Evolutionary conservation across 2,329 filamentous ascomycete species (phyloP), one percentile per base, ranked within the genome.

Genomic region (Colletotrichum graminicola): DNA sequence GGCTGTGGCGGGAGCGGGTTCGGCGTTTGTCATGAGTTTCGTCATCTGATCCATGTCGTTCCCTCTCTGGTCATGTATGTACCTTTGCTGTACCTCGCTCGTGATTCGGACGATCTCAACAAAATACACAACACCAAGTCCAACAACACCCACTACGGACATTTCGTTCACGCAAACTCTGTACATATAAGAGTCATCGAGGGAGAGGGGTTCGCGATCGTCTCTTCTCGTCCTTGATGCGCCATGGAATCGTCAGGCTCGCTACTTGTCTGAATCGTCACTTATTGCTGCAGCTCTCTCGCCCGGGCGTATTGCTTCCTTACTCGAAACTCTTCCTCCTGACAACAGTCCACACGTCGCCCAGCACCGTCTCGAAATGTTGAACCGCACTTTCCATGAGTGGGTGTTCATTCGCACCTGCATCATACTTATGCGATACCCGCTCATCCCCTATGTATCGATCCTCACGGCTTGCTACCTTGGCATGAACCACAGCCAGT

Each of bases 401-500:
- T 79, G 76, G 49, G 51, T 77, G 26, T 78, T 78, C 34, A 88
- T 89, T 65, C 83, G 84, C 41, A 73, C 78, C 61, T 85, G 81
- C 71, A 87, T 89, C 73, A 73, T 84, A 51, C 77, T 80, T 47
- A 76, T 89, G 54, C 86, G 85, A 18, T 86, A 87, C 14, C 75
- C 87, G 34, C 84, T 84, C 76, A 77, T 87, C 45, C 76, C 85
- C 69, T 88, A 85, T 76, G 80, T 67, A 51, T 47, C 59, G 10
- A n/a, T 79, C 67, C 5, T 76, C 71, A 16, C 67, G 73, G 73
- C 75, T 32, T 75, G 78, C 29, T 75, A 79, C 74, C 39, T 67
- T 74, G 62, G 66, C 23, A 64, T 54, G 71, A 67, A 64, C 69
- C 14, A 52, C 60, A 23, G 47, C 72, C 29, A 73, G 76, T 43